Evolutionary conservation across 495 filamentous ascomycete genomes (phyloP).

Genomic region (Aspergillus ellipticus): DNA sequence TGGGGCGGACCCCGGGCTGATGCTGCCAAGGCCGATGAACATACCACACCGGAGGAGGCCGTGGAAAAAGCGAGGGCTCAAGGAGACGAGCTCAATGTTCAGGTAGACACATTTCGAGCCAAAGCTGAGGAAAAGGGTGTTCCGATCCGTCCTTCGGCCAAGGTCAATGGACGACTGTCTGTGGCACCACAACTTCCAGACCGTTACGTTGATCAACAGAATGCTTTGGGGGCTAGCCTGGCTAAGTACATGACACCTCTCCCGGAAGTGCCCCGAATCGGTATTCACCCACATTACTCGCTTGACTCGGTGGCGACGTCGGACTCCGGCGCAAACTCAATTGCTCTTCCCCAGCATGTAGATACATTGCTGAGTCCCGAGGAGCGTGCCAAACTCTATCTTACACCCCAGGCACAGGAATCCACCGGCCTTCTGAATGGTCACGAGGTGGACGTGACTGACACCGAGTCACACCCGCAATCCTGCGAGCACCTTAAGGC

Average conservation of each 20-base stretch:
- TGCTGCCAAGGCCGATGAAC: constrained; percentile 74
- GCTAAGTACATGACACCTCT: constrained; percentile 40
- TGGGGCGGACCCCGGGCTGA: constrained; percentile 96
- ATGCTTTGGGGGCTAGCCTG: constrained; percentile 33
- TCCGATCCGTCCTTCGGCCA: constrained; percentile 68
- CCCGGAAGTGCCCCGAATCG: constrained; percentile 44
- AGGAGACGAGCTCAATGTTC: constrained; percentile 89
- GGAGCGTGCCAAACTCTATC: constrained; percentile 65
- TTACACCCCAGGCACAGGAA: constrained; percentile 59
- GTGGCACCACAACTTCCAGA: constrained; percentile 44
- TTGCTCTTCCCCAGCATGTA: constrained; percentile 71
- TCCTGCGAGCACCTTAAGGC: background rate
- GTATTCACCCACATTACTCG: constrained; percentile 59
- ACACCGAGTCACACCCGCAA: background rate
- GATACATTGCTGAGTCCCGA: constrained; percentile 82
- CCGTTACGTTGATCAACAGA: constrained; percentile 42
- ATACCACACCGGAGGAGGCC: constrained; percentile 78
- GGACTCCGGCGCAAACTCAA: constrained; percentile 56
- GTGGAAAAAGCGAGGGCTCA: constrained; percentile 73
- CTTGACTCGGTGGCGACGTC: constrained; percentile 67
- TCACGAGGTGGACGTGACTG: background rate
- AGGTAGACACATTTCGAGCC: constrained; percentile 84
- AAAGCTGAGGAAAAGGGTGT: constrained; percentile 56
- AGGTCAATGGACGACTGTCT: constrained; percentile 60
- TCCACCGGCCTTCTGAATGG: constrained; percentile 9